Conservation (phyloP, 306 rosid species). For the Macrotyloma uniflorum region DNA sequence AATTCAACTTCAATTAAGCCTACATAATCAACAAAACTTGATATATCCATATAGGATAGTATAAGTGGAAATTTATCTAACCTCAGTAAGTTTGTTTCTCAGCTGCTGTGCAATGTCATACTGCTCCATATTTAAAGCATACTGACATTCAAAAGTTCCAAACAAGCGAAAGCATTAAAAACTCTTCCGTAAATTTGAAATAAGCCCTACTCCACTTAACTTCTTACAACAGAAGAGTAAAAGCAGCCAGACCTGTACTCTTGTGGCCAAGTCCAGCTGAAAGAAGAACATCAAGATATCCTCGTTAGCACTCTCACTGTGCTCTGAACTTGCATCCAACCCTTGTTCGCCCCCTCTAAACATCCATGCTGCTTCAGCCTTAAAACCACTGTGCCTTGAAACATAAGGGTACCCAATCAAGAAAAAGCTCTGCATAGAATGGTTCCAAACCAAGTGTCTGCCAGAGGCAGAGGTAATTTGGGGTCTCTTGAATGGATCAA, state of each 20-base stretch:
- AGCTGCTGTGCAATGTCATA: slow-evolving; percentile 87
- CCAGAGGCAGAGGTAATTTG: slow-evolving; percentile 37
- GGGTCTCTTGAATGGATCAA: slow-evolving; percentile 49
- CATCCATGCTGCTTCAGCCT: slow-evolving; percentile 79
- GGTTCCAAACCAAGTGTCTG: slow-evolving; percentile 52
- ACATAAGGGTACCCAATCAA: slow-evolving; percentile 46
- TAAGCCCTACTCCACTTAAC: not conserved
- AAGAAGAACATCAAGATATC: slow-evolving; percentile 88
- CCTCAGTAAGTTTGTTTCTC: slow-evolving; percentile 88
- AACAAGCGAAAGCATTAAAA: slow-evolving; percentile 28
- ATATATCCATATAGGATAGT: not conserved
- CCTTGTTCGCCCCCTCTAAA: slow-evolving; percentile 73
- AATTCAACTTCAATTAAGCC: slow-evolving; percentile 19
- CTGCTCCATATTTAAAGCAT: slow-evolving; percentile 84
- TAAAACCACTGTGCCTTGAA: slow-evolving; percentile 46
- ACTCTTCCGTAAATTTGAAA: slow-evolving; percentile 22
- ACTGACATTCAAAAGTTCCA: slow-evolving; percentile 53
- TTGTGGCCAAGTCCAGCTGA: slow-evolving; percentile 85
- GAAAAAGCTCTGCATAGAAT: slow-evolving; percentile 39
- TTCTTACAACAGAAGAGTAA: slow-evolving; percentile 10
- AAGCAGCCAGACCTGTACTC: slow-evolving; percentile 74
- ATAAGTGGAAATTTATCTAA: slow-evolving; percentile 40
- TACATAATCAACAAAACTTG: slow-evolving; percentile 18
- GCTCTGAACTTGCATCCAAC: slow-evolving; percentile 72
- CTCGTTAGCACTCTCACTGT: slow-evolving; percentile 87